phyloP scores from a whole-genome alignment of 2,329 filamentous ascomycete genomes.

The Paraconiothyrium brasiliense region DNA sequence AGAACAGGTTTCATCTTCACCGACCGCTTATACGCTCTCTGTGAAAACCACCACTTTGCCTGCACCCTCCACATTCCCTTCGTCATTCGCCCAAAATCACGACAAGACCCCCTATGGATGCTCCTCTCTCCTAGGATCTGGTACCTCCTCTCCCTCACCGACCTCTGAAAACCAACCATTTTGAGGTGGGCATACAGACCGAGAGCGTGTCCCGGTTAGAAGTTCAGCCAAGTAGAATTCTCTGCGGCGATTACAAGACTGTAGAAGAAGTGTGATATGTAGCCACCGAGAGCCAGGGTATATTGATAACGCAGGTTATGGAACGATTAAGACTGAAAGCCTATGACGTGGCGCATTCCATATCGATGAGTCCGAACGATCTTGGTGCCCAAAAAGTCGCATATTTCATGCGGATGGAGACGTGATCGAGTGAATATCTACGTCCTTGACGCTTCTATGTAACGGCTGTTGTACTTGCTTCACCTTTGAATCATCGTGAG shows the following conservation, averaged over 20 bases:
- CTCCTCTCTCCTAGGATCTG: not conserved
- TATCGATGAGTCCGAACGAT: not conserved
- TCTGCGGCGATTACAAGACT: slow-evolving; percentile 26
- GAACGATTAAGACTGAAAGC: not conserved
- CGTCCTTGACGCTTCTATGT: not conserved
- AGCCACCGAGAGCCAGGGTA: not conserved
- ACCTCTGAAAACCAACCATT: not conserved
- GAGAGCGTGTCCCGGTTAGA: slow-evolving; percentile 33
- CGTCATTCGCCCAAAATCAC: slow-evolving; percentile 1
- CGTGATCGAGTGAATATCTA: not conserved
- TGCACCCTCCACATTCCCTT: slow-evolving; percentile 6
- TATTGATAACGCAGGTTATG: not conserved
- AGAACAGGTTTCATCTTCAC: not conserved
- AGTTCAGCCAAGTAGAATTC: slow-evolving; percentile 37
- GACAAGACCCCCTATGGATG: slow-evolving; percentile 9
- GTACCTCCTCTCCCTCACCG: not conserved
- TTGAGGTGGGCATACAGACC: slow-evolving; percentile 16
- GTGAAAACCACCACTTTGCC: not conserved
- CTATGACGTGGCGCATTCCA: slow-evolving; percentile 3
- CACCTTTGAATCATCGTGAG: no score
- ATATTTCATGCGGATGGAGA: not conserved
- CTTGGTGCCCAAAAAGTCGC: not conserved
- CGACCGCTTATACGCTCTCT: slow-evolving; percentile 5
- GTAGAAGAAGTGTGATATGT: slow-evolving; percentile 17
- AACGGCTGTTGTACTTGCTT: not conserved